These are phyloP conservation scores for Arctium minus DNA, from an alignment of 129 eudicot genomes.

Conservation along the genomic window DNA sequence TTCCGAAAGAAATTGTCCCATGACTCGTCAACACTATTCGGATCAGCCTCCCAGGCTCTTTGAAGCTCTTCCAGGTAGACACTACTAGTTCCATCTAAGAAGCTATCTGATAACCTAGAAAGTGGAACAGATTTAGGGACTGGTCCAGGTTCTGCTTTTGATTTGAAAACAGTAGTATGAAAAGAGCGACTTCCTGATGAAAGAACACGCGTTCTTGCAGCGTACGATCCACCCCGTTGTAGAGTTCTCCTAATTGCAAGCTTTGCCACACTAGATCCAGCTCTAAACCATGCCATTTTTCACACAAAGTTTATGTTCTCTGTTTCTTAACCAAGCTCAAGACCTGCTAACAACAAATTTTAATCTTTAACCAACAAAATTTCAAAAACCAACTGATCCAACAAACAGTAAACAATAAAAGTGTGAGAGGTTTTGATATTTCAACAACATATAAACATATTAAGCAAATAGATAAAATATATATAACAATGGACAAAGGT, in stretches of 20 bases:
- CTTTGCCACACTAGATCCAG: slow-evolving; percentile 71
- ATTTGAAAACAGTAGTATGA: slow-evolving; percentile 53
- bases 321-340: not conserved
- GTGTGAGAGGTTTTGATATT: not conserved
- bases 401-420: not conserved
- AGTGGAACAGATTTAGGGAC: slow-evolving; percentile 90
- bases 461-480: not conserved
- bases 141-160: slow-evolving; percentile 66
- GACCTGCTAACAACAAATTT: not conserved
- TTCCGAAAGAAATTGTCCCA: slow-evolving; percentile 95
- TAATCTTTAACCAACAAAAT: not conserved
- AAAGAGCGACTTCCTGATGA: slow-evolving; percentile 38
- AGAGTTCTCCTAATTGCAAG: slow-evolving; percentile 58
- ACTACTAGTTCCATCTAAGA: slow-evolving; percentile 95
- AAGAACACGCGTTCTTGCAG: slow-evolving; percentile 38
- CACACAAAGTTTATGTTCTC: not conserved
- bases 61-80: slow-evolving; percentile 95
- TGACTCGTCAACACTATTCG: slow-evolving; percentile 85
- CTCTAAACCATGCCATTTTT: slow-evolving; percentile 84
- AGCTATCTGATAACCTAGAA: slow-evolving; percentile 79
- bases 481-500: not conserved
- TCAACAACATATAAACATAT: not conserved
- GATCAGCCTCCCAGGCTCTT: slow-evolving; percentile 95
- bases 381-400: not conserved
- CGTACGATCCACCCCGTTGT: slow-evolving; percentile 44